A percentile compares a stretch with the other conserved stretches of the same genome.
These are phyloP conservation scores for Liriodendron chinense DNA, from an alignment of 164 flowering plant species.

Conservation along the genomic window DNA sequence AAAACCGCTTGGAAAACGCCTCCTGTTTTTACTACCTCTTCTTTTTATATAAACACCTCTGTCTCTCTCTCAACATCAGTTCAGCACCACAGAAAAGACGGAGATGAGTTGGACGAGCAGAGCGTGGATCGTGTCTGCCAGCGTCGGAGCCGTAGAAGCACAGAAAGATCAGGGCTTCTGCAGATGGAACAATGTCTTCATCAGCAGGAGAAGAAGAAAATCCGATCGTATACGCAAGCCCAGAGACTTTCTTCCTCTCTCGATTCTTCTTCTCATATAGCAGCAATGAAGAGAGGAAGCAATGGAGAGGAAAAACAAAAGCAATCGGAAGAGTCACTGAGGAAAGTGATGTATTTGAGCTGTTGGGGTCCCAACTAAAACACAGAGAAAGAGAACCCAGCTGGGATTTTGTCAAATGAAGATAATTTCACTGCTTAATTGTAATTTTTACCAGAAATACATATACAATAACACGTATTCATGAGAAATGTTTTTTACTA, in stretches of 20 bases:
- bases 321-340: constrained; percentile 34
- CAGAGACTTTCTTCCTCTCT: not conserved
- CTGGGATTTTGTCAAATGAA: not conserved
- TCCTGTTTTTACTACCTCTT: not conserved
- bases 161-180: constrained; percentile 13
- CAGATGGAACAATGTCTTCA: constrained; percentile 15
- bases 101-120: constrained; percentile 4
- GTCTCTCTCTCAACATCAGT: not conserved
- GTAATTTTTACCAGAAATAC: no score
- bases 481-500: no score
- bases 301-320: constrained; percentile 6
- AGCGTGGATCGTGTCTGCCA: constrained; percentile 10
- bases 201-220: constrained; percentile 8
- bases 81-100: not conserved
- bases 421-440: no score
- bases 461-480: no score
- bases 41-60: not conserved
- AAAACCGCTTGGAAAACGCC: not conserved
- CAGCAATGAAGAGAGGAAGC: not conserved
- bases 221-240: constrained; percentile 1
- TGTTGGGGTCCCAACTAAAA: constrained; percentile 51
- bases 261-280: not conserved
- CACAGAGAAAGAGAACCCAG: not conserved
- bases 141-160: constrained; percentile 5
- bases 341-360: constrained; percentile 51